Evolutionary conservation across 306 rosid species (phyloP).

Genomic region (Crotalaria pallida): DNA sequence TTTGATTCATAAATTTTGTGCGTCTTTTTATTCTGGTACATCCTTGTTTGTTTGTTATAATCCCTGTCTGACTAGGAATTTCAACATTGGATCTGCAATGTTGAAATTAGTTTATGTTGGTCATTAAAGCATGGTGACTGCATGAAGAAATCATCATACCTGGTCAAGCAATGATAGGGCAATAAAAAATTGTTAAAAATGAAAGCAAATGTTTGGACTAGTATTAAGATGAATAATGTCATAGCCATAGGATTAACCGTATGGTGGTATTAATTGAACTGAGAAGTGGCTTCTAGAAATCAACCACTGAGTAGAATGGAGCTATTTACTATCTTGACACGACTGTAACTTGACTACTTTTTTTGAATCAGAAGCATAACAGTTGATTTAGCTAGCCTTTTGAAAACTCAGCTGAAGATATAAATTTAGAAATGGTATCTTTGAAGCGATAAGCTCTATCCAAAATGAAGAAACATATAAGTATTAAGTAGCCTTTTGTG

Average conservation of each 20-base stretch:
- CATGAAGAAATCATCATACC: not conserved
- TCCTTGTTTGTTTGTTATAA: too few relatives aligned
- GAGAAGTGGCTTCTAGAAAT: slow-evolving; percentile 10
- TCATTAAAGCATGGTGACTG: not conserved
- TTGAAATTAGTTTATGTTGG: slow-evolving; percentile 9
- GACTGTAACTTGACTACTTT: not conserved
- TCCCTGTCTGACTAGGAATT: not conserved
- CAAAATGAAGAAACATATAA: not conserved
- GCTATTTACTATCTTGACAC: not conserved
- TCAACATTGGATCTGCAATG: slow-evolving; percentile 1
- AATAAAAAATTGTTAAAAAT: not conserved
- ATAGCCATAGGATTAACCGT: not conserved
- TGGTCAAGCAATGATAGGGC: not conserved
- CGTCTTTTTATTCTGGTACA: too few relatives aligned
- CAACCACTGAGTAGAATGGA: not conserved
- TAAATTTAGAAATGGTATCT: not conserved
- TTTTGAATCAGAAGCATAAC: not conserved
- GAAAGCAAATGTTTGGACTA: not conserved
- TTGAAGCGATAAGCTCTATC: not conserved
- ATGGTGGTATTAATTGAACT: not conserved
- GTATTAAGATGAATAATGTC: not conserved
- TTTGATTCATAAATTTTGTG: not conserved
- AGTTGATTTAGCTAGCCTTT: slow-evolving; percentile 1
- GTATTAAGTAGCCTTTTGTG: not conserved
- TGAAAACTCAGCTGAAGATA: not conserved